These are phyloP conservation scores for Penicillium hesseltinei DNA, from an alignment of 2,329 filamentous ascomycete species.

Conservation along the genomic window DNA sequence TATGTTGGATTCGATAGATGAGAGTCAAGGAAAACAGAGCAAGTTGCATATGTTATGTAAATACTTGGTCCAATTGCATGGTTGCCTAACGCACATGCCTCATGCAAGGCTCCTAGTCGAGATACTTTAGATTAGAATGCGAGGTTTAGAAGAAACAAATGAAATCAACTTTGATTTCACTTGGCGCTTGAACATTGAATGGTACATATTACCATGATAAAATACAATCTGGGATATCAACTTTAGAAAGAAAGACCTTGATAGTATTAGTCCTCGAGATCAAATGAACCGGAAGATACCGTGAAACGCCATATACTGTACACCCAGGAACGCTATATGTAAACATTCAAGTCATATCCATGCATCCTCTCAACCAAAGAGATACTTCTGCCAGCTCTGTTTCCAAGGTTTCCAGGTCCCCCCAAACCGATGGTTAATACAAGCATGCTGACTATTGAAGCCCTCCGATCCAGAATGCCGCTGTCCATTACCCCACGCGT, in stretches of 20 bases:
- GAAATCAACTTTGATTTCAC: too few relatives aligned
- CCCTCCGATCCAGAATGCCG: constrained; percentile 32
- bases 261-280: background rate
- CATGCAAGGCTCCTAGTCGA: background rate
- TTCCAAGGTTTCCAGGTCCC: constrained; percentile 39
- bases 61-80: background rate
- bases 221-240: background rate
- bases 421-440: constrained; percentile 36
- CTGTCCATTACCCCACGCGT: constrained; percentile 48
- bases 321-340: background rate
- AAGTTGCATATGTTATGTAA: background rate
- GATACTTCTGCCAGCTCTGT: constrained; percentile 31
- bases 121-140: background rate
- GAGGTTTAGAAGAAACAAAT: background rate
- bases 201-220: background rate
- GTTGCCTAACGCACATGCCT: background rate
- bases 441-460: constrained; percentile 30
- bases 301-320: background rate
- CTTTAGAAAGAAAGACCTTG: background rate
- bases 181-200: background rate
- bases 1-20: background rate
- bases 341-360: background rate
- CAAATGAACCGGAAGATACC: background rate
- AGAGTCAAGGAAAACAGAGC: background rate
- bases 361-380: constrained; percentile 24